Percentiles rank a stretch among this genome's conserved stretches.
These are phyloP conservation scores for Salvia splendens DNA, from an alignment of 257 asterid species.

Conservation along the genomic window DNA sequence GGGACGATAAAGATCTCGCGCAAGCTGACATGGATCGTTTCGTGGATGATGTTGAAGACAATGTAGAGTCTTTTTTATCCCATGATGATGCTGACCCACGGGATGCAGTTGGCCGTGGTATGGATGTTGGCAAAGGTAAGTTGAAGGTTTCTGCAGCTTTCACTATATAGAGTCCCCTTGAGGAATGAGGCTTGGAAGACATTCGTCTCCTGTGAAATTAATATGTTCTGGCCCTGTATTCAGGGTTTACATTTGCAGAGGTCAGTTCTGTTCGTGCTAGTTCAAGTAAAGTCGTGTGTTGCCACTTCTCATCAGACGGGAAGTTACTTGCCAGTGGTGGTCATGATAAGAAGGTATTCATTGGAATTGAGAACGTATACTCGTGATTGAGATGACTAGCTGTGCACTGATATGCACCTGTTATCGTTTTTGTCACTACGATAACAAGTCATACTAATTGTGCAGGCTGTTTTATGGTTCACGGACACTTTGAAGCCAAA, in stretches of 20 bases:
- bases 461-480: constrained; percentile 90
- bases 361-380: constrained; percentile 14
- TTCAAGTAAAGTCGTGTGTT: constrained; percentile 74
- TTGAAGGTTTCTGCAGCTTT: constrained; percentile 14
- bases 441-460: constrained; percentile 23
- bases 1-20: constrained; percentile 95
- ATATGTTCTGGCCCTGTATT: constrained; percentile 32
- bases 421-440: constrained; percentile 9
- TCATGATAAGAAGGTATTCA: constrained; percentile 86
- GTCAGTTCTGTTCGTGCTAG: constrained; percentile 76
- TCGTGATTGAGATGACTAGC: background rate
- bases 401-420: constrained; percentile 10
- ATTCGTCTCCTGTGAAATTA: background rate
- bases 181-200: background rate
- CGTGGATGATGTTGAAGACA: constrained; percentile 96
- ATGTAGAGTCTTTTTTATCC: constrained; percentile 88
- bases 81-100: constrained; percentile 93
- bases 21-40: constrained; percentile 97
- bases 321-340: constrained; percentile 96
- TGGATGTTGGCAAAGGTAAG: constrained; percentile 91
- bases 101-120: constrained; percentile 82
- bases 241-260: constrained; percentile 86
- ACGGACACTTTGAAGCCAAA: constrained; percentile 75
- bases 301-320: constrained; percentile 98
- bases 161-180: background rate